Percentiles rank a stretch among this genome's conserved stretches.
These are phyloP conservation scores for Hanseniaspora lachancei DNA, from an alignment of 805 yeast genomes.

Conservation along the genomic window DNA sequence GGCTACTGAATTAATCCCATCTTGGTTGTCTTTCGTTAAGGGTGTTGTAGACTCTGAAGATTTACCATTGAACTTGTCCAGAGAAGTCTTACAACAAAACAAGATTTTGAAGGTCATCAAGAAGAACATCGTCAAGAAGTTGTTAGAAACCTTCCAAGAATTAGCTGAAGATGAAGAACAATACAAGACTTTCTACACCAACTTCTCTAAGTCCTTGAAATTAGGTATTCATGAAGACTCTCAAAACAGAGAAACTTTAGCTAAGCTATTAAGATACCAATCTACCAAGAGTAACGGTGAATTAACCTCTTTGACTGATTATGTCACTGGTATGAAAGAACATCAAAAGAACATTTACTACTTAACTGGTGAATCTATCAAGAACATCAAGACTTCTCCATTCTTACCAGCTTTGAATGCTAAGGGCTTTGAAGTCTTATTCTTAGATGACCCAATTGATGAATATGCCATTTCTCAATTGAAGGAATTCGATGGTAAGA, in stretches of 20 bases:
- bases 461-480: conserved; percentile 99
- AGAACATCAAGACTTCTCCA: conserved; percentile 98
- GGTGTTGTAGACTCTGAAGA: conserved; percentile 99
- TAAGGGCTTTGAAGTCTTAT: conserved; percentile 94
- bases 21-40: conserved; percentile 92
- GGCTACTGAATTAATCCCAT: conserved; percentile 98
- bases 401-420: conserved; percentile 97
- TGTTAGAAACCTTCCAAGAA: conserved; percentile 97
- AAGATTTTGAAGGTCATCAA: conserved; percentile 98
- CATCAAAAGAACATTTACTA: conserved; percentile 99
- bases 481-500: conserved; percentile 98
- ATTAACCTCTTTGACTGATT: conserved; percentile 86
- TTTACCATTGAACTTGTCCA: conserved; percentile 96
- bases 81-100: conserved; percentile 99
- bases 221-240: conserved; percentile 98
- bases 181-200: conserved; percentile 95
- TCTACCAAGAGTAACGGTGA: conserved; percentile 93
- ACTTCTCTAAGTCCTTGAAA: conserved; percentile 95
- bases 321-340: conserved; percentile 98
- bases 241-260: conserved; percentile 90
- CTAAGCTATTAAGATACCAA: conserved; percentile 93
- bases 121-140: conserved; percentile 97
- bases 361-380: conserved; percentile 97
- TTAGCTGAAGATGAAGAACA: conserved; percentile 98
- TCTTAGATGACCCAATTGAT: conserved; percentile 97